phyloP scores from a whole-genome alignment of 768 basidiomycete genomes.

The Strobilomyces dryophilus region DNA sequence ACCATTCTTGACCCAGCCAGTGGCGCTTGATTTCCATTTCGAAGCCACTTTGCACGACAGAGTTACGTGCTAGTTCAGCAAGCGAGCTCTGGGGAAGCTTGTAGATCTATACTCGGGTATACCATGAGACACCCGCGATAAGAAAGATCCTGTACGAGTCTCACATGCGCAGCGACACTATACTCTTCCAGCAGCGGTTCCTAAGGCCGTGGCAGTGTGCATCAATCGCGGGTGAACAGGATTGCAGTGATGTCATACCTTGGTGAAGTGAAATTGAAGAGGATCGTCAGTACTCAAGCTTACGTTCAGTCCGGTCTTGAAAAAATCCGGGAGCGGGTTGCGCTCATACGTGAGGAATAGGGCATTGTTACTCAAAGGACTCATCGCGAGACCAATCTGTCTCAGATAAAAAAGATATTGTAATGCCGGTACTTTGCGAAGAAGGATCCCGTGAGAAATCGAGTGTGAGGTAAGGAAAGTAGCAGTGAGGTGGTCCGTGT shows the following conservation, averaged over 20 bases:
- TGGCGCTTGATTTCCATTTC: constrained; percentile 98
- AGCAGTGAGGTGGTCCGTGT: constrained; percentile 94
- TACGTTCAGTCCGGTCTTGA: constrained; percentile 93
- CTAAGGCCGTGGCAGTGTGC: constrained; percentile 34
- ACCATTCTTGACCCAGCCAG: constrained; percentile 94
- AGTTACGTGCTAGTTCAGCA: constrained; percentile 97
- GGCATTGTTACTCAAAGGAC: constrained; percentile 96
- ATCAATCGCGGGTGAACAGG: neutral
- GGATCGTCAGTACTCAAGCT: constrained; percentile 96
- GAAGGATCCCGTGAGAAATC: constrained; percentile 97
- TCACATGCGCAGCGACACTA: constrained; percentile 92
- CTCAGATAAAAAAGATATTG: constrained; percentile 98
- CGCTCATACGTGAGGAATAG: constrained; percentile 95
- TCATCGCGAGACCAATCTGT: constrained; percentile 99
- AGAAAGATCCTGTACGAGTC: constrained; percentile 20
- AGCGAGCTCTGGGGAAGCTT: constrained; percentile 92
- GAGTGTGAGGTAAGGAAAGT: constrained; percentile 96
- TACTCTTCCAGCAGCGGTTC: constrained; percentile 96
- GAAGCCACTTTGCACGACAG: constrained; percentile 93
- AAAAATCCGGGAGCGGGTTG: constrained; percentile 96
- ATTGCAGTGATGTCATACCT: constrained; percentile 44
- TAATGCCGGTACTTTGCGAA: constrained; percentile 95
- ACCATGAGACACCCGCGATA: neutral
- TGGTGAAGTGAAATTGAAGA: constrained; percentile 97
- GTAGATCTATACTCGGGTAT: constrained; percentile 63